Evolutionary conservation across 768 basidiomycete species (phyloP).

Genomic region (Cubamyces sp.): DNA sequence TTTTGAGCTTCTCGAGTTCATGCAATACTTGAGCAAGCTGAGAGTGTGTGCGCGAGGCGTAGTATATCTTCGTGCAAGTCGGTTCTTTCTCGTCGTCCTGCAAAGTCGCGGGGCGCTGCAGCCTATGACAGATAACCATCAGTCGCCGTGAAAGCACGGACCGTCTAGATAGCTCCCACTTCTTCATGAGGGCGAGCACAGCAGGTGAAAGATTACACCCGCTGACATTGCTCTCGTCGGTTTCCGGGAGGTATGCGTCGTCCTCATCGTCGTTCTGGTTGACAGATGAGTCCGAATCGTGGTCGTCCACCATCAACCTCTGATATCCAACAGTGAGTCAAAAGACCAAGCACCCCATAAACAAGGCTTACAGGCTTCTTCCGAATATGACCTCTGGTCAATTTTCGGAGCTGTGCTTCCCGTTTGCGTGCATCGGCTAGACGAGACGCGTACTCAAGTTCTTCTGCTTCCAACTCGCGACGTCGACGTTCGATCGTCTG

Average conservation of each 20-base stretch:
- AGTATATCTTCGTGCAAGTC: constrained; percentile 84
- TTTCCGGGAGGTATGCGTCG: constrained; percentile 75
- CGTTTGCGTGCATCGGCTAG: constrained; percentile 63
- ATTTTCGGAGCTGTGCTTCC: constrained; percentile 58
- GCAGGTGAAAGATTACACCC: constrained; percentile 71
- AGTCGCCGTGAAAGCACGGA: neutral
- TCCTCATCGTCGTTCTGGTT: constrained; percentile 51
- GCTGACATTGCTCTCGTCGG: constrained; percentile 40
- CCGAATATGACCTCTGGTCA: constrained; percentile 56
- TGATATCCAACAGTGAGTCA: constrained; percentile 11
- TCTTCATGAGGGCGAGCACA: constrained; percentile 78
- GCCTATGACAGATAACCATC: neutral
- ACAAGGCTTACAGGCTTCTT: constrained; percentile 60
- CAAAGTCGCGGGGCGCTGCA: constrained; percentile 6
- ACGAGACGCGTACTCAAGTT: constrained; percentile 63
- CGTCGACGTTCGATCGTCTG: constrained; percentile 70
- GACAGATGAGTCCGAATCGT: constrained; percentile 18
- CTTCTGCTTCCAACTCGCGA: constrained; percentile 68
- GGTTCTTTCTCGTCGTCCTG: constrained; percentile 51
- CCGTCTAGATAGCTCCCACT: constrained; percentile 47
- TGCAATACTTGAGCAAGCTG: constrained; percentile 90
- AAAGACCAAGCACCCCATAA: neutral
- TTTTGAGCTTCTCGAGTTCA: constrained; percentile 62
- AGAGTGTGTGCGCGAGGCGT: constrained; percentile 95
- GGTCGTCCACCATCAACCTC: constrained; percentile 12